These are phyloP conservation scores for Saccharum hybrid DNA, from an alignment of 202 grass and related monocot species.

Conservation along the genomic window DNA sequence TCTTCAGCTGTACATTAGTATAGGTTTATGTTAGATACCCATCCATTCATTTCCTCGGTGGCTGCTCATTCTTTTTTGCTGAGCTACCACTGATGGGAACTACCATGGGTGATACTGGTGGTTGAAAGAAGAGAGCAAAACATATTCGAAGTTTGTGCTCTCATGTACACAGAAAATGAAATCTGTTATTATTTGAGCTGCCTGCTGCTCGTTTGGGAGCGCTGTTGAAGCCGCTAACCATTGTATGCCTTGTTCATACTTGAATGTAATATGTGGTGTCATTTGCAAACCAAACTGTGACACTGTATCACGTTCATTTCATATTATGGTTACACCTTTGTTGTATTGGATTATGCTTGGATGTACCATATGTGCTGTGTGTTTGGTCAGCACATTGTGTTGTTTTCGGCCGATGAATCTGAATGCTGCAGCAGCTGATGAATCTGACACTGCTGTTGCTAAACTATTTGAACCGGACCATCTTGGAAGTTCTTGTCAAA, in stretches of 20 bases:
- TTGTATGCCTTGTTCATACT: slow-evolving; percentile 40
- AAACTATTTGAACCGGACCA: not conserved
- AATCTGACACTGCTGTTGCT: not conserved
- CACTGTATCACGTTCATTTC: not conserved
- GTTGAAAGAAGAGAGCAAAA: slow-evolving; percentile 39
- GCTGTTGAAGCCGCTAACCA: slow-evolving; percentile 42
- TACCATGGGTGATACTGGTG: slow-evolving; percentile 52
- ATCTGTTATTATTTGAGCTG: slow-evolving; percentile 40
- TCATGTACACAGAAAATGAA: slow-evolving; percentile 44
- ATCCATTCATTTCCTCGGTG: slow-evolving; percentile 68
- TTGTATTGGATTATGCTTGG: slow-evolving; percentile 31
- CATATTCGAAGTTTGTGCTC: slow-evolving; percentile 45
- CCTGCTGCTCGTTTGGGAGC: slow-evolving; percentile 25
- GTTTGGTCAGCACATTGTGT: not conserved
- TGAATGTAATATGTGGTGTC: slow-evolving; percentile 17
- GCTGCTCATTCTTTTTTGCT: slow-evolving; percentile 58
- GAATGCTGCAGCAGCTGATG: not conserved
- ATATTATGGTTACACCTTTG: slow-evolving; percentile 9
- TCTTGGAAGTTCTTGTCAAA: not conserved
- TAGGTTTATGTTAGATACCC: slow-evolving; percentile 54
- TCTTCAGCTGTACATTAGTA: slow-evolving; percentile 47
- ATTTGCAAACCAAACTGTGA: slow-evolving; percentile 13
- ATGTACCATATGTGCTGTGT: not conserved
- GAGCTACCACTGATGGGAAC: slow-evolving; percentile 60
- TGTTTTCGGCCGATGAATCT: not conserved